Percentiles rank a stretch among this genome's conserved stretches.
phyloP scores from a whole-genome alignment of 371 early-diverging fungal genomes.

The Batkoa obscura region DNA sequence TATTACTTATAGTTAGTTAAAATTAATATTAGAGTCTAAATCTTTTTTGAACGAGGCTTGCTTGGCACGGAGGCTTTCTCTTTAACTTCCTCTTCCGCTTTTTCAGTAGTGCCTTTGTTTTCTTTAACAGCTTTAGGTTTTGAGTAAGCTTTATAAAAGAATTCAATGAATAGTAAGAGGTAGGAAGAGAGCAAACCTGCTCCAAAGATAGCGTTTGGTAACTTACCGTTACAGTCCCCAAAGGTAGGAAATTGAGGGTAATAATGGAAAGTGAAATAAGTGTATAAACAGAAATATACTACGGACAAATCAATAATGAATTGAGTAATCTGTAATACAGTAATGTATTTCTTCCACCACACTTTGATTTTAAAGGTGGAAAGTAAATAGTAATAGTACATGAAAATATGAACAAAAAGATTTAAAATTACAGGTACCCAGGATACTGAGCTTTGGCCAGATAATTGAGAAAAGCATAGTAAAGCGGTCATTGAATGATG shows the following conservation, averaged over 20 bases:
- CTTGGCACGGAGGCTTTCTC: too few relatives aligned
- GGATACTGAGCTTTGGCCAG: slow-evolving; percentile 13
- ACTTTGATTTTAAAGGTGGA: slow-evolving; percentile 19
- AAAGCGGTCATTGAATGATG: slow-evolving; percentile 26
- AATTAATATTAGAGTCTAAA: too few relatives aligned
- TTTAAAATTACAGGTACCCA: slow-evolving; percentile 32
- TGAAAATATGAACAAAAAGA: slow-evolving; percentile 36
- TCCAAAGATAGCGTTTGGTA: slow-evolving; percentile 59
- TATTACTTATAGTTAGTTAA: too few relatives aligned
- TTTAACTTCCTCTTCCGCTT: too few relatives aligned
- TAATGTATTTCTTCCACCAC: slow-evolving; percentile 45
- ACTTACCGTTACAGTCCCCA: slow-evolving; percentile 57
- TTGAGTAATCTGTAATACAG: slow-evolving; percentile 37
- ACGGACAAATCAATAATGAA: slow-evolving; percentile 24
- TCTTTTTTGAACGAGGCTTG: too few relatives aligned
- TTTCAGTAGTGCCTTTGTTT: neutral
- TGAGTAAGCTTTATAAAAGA: slow-evolving; percentile 65
- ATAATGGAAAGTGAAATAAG: neutral
- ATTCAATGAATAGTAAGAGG: slow-evolving; percentile 69
- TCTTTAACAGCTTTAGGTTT: slow-evolving; percentile 10
- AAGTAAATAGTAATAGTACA: slow-evolving; percentile 40
- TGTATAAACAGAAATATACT: neutral
- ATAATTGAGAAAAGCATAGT: slow-evolving; percentile 12
- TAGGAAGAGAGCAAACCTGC: slow-evolving; percentile 62
- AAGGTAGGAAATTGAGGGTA: slow-evolving; percentile 39